These are phyloP conservation scores for Magnolia changhungtana DNA, from an alignment of 164 flowering plant species.

Conservation along the genomic window DNA sequence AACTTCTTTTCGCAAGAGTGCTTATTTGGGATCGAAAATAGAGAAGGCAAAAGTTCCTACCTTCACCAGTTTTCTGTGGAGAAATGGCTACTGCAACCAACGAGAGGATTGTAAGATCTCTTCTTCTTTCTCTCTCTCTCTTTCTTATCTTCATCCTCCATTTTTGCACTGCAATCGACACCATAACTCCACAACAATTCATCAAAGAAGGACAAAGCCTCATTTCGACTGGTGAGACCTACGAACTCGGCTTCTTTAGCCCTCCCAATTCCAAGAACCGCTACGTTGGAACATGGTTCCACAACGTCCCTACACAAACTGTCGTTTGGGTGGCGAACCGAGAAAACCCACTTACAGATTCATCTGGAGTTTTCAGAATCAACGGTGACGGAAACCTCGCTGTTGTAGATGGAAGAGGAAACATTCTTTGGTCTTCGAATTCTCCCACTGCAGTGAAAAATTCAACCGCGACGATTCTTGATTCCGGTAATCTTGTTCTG, in stretches of 20 bases:
- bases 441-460: not conserved
- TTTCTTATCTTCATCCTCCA: not conserved
- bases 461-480: not conserved
- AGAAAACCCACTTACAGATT: not conserved
- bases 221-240: not conserved
- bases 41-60: no score
- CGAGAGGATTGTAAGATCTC: not conserved
- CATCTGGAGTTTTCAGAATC: conserved; percentile 1
- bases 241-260: conserved; percentile 5
- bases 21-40: no score
- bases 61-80: no score
- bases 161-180: not conserved
- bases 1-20: no score
- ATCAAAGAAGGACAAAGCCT: not conserved
- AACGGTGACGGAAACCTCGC: not conserved
- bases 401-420: not conserved
- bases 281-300: conserved; percentile 5
- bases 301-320: not conserved
- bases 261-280: not conserved
- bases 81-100: no score
- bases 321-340: conserved; percentile 14
- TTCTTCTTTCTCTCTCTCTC: not conserved
- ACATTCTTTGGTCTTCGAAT: conserved; percentile 3
- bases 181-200: not conserved
- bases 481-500: conserved; percentile 5